phyloP scores from a whole-genome alignment of 768 basidiomycete species.

The Collybiopsis confluens region DNA sequence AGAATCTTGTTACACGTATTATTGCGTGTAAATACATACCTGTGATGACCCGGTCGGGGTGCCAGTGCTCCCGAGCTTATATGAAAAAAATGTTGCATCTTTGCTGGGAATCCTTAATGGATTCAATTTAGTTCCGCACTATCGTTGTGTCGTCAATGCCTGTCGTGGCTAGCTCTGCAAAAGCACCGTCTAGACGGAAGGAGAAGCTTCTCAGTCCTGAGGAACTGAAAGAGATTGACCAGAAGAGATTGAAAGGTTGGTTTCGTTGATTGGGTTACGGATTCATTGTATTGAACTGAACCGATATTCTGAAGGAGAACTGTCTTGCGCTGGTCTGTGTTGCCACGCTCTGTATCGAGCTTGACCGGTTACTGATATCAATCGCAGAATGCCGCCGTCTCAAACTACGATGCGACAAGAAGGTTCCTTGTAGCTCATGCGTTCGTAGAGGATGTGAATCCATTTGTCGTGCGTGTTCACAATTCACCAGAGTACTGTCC shows the following conservation, averaged over 20 bases:
- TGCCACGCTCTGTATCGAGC: conserved; percentile 34
- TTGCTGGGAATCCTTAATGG: no score
- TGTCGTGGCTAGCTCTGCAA: conserved; percentile 1
- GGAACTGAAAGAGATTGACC: conserved; percentile 47
- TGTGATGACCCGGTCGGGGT: no score
- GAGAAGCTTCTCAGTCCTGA: conserved; percentile 19
- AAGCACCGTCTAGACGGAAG: conserved; percentile 1
- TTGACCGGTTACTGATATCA: neutral
- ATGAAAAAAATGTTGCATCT: no score
- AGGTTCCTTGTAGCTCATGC: conserved; percentile 47
- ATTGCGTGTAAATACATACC: no score
- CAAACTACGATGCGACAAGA: conserved; percentile 51
- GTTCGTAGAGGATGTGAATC: conserved; percentile 57
- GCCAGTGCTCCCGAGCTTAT: no score
- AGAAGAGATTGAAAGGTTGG: conserved; percentile 43
- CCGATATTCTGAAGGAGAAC: conserved; percentile 30
- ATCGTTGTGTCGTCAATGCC: conserved; percentile 49
- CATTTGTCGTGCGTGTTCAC: conserved; percentile 39
- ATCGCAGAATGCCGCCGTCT: conserved; percentile 37
- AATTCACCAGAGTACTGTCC: neutral
- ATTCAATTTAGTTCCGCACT: neutral
- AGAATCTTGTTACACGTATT: conserved; percentile 49
- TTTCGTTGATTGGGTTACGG: neutral
- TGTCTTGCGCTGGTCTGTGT: conserved; percentile 52
- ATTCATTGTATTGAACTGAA: neutral